Conservation (phyloP, 2,329 filamentous ascomycete genomes). For the Nemania sp. region DNA sequence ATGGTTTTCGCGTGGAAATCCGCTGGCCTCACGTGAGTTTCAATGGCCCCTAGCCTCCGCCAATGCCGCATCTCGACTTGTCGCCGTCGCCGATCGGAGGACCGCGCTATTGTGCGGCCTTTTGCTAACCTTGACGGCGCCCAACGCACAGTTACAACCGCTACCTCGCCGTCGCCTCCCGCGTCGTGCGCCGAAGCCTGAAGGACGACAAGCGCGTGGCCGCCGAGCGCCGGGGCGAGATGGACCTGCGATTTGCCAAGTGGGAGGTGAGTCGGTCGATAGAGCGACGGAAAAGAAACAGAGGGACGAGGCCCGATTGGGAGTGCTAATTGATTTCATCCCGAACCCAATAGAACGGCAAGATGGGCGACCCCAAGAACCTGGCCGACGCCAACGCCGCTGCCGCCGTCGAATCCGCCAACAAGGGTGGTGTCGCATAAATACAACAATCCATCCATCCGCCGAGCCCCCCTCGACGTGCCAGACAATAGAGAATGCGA, state of each 20-base stretch:
- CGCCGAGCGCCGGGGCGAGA: slow-evolving; percentile 88
- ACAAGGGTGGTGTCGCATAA: slow-evolving; percentile 44
- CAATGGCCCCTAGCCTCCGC: slow-evolving; percentile 23
- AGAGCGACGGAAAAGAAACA: not conserved
- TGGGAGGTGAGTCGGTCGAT: slow-evolving; percentile 76
- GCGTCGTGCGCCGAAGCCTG: slow-evolving; percentile 92
- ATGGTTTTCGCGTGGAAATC: slow-evolving; percentile 99
- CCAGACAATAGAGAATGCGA: slow-evolving; percentile 24
- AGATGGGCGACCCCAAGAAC: slow-evolving; percentile 84
- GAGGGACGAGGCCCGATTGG: slow-evolving; percentile 3
- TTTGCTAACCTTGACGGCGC: slow-evolving; percentile 43
- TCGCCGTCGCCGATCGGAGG: not conserved
- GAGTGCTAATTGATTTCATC: slow-evolving; percentile 42
- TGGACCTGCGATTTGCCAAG: slow-evolving; percentile 88
- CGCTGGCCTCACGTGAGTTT: slow-evolving; percentile 90
- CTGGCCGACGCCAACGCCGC: slow-evolving; percentile 62
- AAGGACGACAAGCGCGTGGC: slow-evolving; percentile 90
- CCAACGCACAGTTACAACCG: slow-evolving; percentile 86
- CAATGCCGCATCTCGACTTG: slow-evolving; percentile 9
- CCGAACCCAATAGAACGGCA: slow-evolving; percentile 76
- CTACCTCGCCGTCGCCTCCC: slow-evolving; percentile 94
- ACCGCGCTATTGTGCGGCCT: slow-evolving; percentile 18
- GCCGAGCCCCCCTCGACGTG: slow-evolving; percentile 4
- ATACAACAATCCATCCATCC: not conserved
- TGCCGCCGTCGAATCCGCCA: slow-evolving; percentile 44